Base-by-base conservation (phyloP, 2,329 filamentous ascomycete species). In the Polytolypa hystricis region DNA sequence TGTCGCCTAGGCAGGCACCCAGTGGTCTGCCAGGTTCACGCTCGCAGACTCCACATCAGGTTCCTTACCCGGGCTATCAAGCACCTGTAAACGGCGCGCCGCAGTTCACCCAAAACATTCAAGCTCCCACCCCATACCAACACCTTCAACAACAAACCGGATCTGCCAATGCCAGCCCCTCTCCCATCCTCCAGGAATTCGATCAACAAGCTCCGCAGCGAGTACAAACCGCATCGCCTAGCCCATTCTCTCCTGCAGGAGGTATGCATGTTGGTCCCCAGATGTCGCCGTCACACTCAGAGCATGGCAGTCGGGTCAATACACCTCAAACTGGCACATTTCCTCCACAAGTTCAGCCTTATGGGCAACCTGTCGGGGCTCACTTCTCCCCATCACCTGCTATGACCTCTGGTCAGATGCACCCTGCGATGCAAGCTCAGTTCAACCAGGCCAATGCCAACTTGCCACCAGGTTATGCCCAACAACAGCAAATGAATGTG, bases 201-300 rank as follows among this genome's bases (percentile, higher is more conserved):
- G 64, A 66, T 40, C 61, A 69, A 60, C 75, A 82, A 53, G 73
- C 73, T 50, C 77, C 80, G 26, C 83, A 86, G 55, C 71, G 86
- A 52, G 84, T 96, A 58, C 81, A 86, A 46, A 95, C 89, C 30
- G 81, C 85, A 29, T 96, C 91, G 20, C 89, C 91, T 3, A 89
- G 91, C 58, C 84, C 85, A 1, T 94, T 93, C 57, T 87, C 83
- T 2, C 82, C 83, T 11, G 78, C 79, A 39, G 71, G 74, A 20
- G n/a, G n/a, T n/a, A 79, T 81, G 48, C 81, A 82, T 52, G 83
- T 84, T 50, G 73, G 69, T 25, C 62, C 73, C 11, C 82, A 87
- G 52, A 72, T 79, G 41, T 91, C 84, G 2, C 83, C 84, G 8
- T 75, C 81, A 11, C 77, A 81, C 4, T 81, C 82, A 16, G 83